Conservation (phyloP, 1,284 basidiomycete species). For the Melampsora abietis-canadensis region DNA sequence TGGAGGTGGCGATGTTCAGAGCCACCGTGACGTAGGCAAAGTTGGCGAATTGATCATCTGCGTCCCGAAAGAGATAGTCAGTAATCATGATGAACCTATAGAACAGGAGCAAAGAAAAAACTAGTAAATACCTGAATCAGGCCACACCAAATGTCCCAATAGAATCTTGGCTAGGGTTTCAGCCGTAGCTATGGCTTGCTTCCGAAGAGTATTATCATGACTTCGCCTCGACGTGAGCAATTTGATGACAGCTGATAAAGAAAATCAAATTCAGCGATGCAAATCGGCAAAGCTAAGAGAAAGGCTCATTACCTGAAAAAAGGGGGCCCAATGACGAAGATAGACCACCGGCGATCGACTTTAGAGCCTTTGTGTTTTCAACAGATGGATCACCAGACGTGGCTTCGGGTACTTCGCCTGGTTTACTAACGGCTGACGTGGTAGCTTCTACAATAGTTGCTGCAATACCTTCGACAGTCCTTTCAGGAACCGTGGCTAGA, state of each 20-base stretch:
- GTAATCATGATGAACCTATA: constrained; percentile 36
- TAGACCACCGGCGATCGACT: constrained; percentile 74
- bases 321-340: constrained; percentile 76
- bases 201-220: constrained; percentile 70
- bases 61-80: constrained; percentile 52
- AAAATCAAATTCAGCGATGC: constrained; percentile 35
- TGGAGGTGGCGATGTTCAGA: constrained; percentile 66
- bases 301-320: constrained; percentile 69
- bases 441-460: constrained; percentile 5
- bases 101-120: constrained; percentile 3
- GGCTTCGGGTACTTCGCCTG: constrained; percentile 2
- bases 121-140: constrained; percentile 58
- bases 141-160: constrained; percentile 66
- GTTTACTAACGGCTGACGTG: constrained; percentile 51
- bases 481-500: neutral
- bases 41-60: constrained; percentile 49
- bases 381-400: constrained; percentile 35
- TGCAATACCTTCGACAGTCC: neutral
- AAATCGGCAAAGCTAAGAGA: neutral
- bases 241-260: constrained; percentile 69
- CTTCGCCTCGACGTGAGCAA: constrained; percentile 75
- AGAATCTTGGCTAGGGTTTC: constrained; percentile 69
- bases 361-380: constrained; percentile 70
- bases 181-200: constrained; percentile 70
- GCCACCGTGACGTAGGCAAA: constrained; percentile 63